Base-by-base conservation (phyloP, 1,139 yeast species). In the Hemisphaericaspora xylofermentans region DNA sequence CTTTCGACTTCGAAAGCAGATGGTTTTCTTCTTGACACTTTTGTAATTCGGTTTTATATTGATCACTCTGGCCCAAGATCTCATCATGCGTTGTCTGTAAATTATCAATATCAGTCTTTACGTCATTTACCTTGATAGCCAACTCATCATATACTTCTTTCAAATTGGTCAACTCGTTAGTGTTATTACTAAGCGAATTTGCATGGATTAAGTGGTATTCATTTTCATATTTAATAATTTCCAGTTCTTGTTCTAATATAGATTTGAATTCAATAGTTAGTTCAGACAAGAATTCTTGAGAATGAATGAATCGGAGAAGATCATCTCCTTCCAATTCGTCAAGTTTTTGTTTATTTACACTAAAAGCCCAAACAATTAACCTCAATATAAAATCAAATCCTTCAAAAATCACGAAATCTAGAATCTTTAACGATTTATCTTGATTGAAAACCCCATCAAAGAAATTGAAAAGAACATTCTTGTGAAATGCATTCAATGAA, bases 191-290 rank as follows among this genome's bases (percentile, higher is more conserved):
- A 40, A 71, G 51, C 1, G 74, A 64, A 50, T 70, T 71, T 29
- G 72, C 68, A 44, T 66, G 65, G 24, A 70, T 60, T 42, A 73
- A 56, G 41, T 69, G 70, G 49, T 58, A 71, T 46, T 72, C 77
- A 48, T 73, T 73, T 46, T 72, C 78, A 47, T 66, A 72, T 46
- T 63, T 66, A 46, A 72, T 61, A 10, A 72, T 50, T 10, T 59
- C 45, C 1, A 71, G 68, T 39, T 63, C 58, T 19, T 49, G 47
- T 10, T 47, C 36, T 22, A 67, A 45, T 1, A 64, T 48, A 3
- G 47, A 50, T 1, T 36, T 41, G 38, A 61, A 48, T 13, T 43
- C 36, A 17, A 51, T 35, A 2, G 33, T 39, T 21, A 57, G 45
- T 0, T 40, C 46, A 3, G 45, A 33, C 18, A 62, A 57, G 19